phyloP scores from a whole-genome alignment of 306 rosid species.

The Medicago truncatula region MtrunA17r5.0-ANR NC_053046.1:15400001-15400500 shows the following conservation, averaged over 20 bases:
- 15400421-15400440: conserved; percentile 84
- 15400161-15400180: conserved; percentile 9
- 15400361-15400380: conserved; percentile 8
- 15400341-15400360: conserved; percentile 37
- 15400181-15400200: conserved; percentile 15
- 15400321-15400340: conserved; percentile 14
- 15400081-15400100: conserved; percentile 1
- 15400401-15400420: conserved; percentile 88
- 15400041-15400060: conserved; percentile 17
- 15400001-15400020: conserved; percentile 15
- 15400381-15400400: conserved; percentile 64
- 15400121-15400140: conserved; percentile 20
- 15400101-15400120: conserved; percentile 6
- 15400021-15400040: neutral
- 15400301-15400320: conserved; percentile 12
- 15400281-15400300: neutral
- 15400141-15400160: conserved; percentile 23
- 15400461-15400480: conserved; percentile 86
- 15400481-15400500: conserved; percentile 72
- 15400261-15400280: neutral
- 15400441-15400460: conserved; percentile 87
- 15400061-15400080: conserved; percentile 19
- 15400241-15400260: neutral
- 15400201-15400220: conserved; percentile 22
- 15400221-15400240: neutral